Evolutionary conservation across 495 filamentous ascomycete genomes (phyloP).

Genomic region (Podospora pseudoanserina): DNA sequence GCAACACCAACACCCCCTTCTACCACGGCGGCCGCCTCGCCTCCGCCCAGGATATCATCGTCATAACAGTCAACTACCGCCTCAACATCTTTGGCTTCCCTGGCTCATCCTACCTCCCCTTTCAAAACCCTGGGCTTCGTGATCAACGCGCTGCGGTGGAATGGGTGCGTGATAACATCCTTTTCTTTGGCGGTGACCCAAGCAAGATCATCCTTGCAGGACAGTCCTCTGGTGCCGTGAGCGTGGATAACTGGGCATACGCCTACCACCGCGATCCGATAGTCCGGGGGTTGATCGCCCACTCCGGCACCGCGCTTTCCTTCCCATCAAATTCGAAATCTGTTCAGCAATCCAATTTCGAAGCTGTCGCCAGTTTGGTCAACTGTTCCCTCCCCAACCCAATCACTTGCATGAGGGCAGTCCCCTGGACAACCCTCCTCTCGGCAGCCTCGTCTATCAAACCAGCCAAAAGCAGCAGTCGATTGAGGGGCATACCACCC

Average conservation of each 20-base stretch:
- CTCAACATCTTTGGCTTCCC: conserved; percentile 64
- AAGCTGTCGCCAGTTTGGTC: conserved; percentile 31
- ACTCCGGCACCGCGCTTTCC: conserved; percentile 50
- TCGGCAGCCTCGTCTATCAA: conserved; percentile 24
- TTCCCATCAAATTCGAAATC: conserved; percentile 39
- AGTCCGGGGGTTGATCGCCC: conserved; percentile 43
- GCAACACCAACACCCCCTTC: conserved; percentile 33
- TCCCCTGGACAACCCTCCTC: conserved; percentile 32
- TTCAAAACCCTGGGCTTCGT: conserved; percentile 57
- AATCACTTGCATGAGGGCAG: conserved; percentile 44
- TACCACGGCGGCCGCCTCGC: conserved; percentile 29
- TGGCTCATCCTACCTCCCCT: conserved; percentile 30
- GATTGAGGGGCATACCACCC: conserved; percentile 30
- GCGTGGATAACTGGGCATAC: conserved; percentile 53
- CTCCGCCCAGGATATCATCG: conserved; percentile 49
- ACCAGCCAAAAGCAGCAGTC: conserved; percentile 31
- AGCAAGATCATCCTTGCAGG: conserved; percentile 52
- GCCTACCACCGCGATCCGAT: conserved; percentile 48
- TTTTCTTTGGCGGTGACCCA: conserved; percentile 58
- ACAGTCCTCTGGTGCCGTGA: conserved; percentile 49
- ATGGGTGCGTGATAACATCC: conserved; percentile 57
- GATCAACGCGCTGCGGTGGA: conserved; percentile 64
- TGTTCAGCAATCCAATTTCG: conserved; percentile 31
- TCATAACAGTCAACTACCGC: conserved; percentile 64
- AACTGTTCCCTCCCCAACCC: conserved; percentile 38